Base-by-base conservation (phyloP, 345 rosid genomes). In the Hevea brasiliensis region DNA sequence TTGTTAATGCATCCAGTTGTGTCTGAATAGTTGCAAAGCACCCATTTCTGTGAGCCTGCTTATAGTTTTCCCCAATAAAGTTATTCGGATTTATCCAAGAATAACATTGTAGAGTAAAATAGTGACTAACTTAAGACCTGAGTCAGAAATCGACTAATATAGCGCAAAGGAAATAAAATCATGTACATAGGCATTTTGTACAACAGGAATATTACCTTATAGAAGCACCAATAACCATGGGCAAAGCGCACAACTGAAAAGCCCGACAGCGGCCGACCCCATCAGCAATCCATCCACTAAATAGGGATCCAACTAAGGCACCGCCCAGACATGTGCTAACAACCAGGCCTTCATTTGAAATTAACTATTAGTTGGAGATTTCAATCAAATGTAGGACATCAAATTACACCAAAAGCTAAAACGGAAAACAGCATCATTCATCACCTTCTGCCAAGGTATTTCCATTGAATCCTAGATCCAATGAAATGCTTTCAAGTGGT, bases 271-370 rank as follows among this genome's bases (percentile, higher is more conserved):
- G 86, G 53, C 99, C 99, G 76, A 92, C 44, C 64, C 83, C 88
- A 85, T 92, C 98, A 53, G 97, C 96, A 71, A 87, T 81, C 83
- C 85, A 88, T 18, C 99, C 99, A 51, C 99, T 92, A 77, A 95
- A 79, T 24, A 91, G 72, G 74, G 92, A 90, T 77, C 97, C 99
- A 55, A 88, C 72, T 15, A 92, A 77, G 47, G 98, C 98, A 20
- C 99, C 99, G 61, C 81, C 97, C 76, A 95, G 87, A 78, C 98
- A 95, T 12, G 87, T 94, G 79, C 98, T 91, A 66, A 95, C 99
- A 81, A 95, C 99, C 82, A 92, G 70, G 55, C 98, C 99, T 94
- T 76, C 71, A 83, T 73, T 76, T 42, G 35, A 70, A 55, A 61
- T 51, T 21, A 79, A 61, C 26, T 23, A 50, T 65, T 47, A 14